A percentile compares a stretch with the other conserved stretches of the same genome.
phyloP scores from a whole-genome alignment of 75 land plant species.

The Sequoiadendron giganteum region DNA sequence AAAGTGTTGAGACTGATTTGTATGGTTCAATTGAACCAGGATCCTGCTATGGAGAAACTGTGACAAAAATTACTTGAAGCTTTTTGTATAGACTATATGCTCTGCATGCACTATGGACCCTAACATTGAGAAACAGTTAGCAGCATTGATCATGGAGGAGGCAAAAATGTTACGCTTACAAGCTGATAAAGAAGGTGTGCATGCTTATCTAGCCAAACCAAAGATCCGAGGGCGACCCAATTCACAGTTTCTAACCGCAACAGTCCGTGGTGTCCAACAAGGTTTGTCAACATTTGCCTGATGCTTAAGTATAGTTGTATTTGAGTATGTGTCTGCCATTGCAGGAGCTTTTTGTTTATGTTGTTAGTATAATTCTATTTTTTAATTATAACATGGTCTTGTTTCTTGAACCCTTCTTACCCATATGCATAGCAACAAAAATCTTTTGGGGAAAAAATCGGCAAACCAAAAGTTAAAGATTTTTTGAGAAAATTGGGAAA shows the following conservation, averaged over 20 bases:
- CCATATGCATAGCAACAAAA: not conserved
- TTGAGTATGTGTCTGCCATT: not conserved
- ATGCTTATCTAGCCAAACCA: slow-evolving; percentile 69
- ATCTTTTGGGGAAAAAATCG: no score
- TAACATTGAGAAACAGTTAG: slow-evolving; percentile 77
- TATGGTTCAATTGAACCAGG: not conserved
- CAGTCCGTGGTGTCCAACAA: slow-evolving; percentile 89
- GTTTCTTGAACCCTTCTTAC: not conserved
- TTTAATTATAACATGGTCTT: not conserved
- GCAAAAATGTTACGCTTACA: slow-evolving; percentile 64
- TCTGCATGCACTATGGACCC: slow-evolving; percentile 45
- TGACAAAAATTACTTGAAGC: not conserved
- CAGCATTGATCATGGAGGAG: slow-evolving; percentile 84
- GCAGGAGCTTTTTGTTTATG: not conserved
- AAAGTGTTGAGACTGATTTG: not conserved
- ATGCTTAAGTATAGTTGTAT: not conserved
- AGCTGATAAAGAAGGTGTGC: slow-evolving; percentile 86
- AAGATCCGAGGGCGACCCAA: slow-evolving; percentile 76
- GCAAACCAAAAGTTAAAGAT: no score
- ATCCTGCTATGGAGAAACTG: not conserved
- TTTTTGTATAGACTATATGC: not conserved
- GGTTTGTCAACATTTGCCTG: slow-evolving; percentile 27
- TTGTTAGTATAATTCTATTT: not conserved
- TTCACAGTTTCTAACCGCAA: slow-evolving; percentile 87
- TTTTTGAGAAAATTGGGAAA: no score